Conservation (phyloP, 805 yeast species). For the Tetrapisispora fleetii region DNA sequence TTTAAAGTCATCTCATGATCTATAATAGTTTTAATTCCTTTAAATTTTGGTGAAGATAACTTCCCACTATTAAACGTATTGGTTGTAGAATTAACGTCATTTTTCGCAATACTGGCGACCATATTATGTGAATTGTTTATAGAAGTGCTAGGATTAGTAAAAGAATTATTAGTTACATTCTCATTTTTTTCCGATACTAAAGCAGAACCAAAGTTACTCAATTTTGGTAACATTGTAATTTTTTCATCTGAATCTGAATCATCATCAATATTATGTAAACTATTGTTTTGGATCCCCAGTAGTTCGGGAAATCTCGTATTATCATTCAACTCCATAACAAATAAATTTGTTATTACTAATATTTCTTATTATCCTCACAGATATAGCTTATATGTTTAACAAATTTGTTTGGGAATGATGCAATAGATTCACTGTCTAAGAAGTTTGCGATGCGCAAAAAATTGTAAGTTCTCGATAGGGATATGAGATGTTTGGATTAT, state of each 20-base stretch:
- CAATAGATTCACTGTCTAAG: not conserved
- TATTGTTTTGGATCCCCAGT: not conserved
- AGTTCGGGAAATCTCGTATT: not conserved
- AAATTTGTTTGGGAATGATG: not conserved
- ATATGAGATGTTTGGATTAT: no score
- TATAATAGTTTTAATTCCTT: slow-evolving; percentile 17
- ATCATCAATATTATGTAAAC: not conserved
- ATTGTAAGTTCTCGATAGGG: no score
- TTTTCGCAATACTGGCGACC: not conserved
- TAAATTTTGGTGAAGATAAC: slow-evolving; percentile 13
- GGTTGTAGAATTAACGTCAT: not conserved
- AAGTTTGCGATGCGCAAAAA: no score
- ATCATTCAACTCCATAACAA: not conserved
- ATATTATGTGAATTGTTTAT: not conserved
- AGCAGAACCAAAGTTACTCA: slow-evolving; percentile 28
- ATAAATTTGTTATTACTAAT: not conserved
- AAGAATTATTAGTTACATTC: not conserved
- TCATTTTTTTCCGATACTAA: slow-evolving; percentile 10
- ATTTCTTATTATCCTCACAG: not conserved
- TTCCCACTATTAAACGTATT: slow-evolving; percentile 3
- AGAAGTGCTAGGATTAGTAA: not conserved
- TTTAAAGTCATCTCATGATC: slow-evolving; percentile 20
- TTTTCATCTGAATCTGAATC: slow-evolving; percentile 22
- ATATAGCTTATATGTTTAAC: no score
- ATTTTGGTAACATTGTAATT: slow-evolving; percentile 20